Conservation (phyloP, 495 filamentous ascomycete genomes). For the Aspergillus ellipticus region DNA sequence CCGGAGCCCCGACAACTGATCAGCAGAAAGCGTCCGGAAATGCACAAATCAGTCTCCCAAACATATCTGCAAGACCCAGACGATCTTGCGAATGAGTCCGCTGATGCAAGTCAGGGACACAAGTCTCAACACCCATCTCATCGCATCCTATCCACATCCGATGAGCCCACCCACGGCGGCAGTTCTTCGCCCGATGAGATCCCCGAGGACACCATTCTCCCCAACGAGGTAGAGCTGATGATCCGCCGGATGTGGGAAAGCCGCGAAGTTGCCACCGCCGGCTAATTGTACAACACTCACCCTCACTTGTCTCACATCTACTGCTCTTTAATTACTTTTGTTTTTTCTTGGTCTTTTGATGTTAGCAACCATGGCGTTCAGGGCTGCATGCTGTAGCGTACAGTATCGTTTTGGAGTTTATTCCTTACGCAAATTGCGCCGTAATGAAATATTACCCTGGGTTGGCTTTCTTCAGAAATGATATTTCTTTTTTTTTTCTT, state of each 20-base stretch:
- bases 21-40: conserved; percentile 16
- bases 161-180: conserved; percentile 27
- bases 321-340: conserved; percentile 3
- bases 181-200: conserved; percentile 22
- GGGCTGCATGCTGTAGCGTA: conserved; percentile 14
- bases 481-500: not conserved
- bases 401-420: not conserved
- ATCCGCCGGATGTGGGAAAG: conserved; percentile 49
- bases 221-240: conserved; percentile 38
- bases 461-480: not conserved
- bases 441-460: not conserved
- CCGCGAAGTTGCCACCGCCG: conserved; percentile 39
- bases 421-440: not conserved
- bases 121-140: conserved; percentile 36
- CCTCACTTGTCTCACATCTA: conserved; percentile 4
- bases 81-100: conserved; percentile 28
- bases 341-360: not conserved
- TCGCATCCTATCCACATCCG: conserved; percentile 40
- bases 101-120: conserved; percentile 19
- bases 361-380: conserved; percentile 2
- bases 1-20: conserved; percentile 25
- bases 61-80: conserved; percentile 30
- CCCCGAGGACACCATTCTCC: conserved; percentile 17
- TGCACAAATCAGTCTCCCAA: conserved; percentile 28
- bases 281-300: conserved; percentile 19